A percentile compares a stretch with the other conserved stretches of the same genome.
Evolutionary conservation across 2,329 filamentous ascomycete species (phyloP).

Genomic region (Beauveria australis): DNA sequence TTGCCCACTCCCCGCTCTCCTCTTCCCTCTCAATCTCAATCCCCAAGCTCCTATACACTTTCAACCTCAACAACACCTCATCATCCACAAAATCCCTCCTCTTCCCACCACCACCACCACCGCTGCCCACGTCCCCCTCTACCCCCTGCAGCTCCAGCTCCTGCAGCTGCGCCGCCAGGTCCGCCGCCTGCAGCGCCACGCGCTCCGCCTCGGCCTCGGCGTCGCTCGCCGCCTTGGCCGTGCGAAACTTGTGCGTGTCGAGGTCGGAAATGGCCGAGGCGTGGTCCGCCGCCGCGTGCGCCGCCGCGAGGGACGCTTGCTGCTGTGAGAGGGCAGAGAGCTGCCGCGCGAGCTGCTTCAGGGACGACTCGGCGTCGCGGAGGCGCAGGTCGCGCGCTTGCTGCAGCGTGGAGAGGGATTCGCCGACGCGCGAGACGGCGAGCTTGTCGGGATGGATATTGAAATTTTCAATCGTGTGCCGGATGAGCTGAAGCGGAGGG

Average conservation of each 20-base stretch:
- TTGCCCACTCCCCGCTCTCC: constrained; percentile 67
- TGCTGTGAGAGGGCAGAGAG: constrained; percentile 67
- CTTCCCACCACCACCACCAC: constrained; percentile 21
- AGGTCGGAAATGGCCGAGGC: constrained; percentile 77
- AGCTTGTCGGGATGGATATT: constrained; percentile 84
- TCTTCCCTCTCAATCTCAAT: constrained; percentile 80
- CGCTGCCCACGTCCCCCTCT: constrained; percentile 47
- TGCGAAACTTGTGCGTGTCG: constrained; percentile 88
- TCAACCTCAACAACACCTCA: constrained; percentile 66
- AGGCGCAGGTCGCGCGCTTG: constrained; percentile 74
- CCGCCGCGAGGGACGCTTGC: constrained; percentile 64
- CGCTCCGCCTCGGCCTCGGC: constrained; percentile 92
- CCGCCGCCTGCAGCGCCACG: constrained; percentile 68
- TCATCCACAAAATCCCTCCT: constrained; percentile 46
- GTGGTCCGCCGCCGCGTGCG: constrained; percentile 72
- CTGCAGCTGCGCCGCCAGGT: constrained; percentile 65
- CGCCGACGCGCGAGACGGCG: constrained; percentile 73
- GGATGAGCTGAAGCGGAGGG: constrained; percentile 59
- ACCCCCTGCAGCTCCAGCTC: constrained; percentile 83
- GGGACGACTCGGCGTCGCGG: constrained; percentile 56
- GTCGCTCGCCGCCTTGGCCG: constrained; percentile 84
- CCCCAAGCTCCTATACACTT: constrained; percentile 83
- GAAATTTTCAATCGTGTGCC: constrained; percentile 89
- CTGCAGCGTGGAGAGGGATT: constrained; percentile 75
- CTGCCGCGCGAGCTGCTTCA: constrained; percentile 67